These are phyloP conservation scores for Carex kokanica DNA, from an alignment of 176 grass and related monocot species.

Conservation along the genomic window DNA sequence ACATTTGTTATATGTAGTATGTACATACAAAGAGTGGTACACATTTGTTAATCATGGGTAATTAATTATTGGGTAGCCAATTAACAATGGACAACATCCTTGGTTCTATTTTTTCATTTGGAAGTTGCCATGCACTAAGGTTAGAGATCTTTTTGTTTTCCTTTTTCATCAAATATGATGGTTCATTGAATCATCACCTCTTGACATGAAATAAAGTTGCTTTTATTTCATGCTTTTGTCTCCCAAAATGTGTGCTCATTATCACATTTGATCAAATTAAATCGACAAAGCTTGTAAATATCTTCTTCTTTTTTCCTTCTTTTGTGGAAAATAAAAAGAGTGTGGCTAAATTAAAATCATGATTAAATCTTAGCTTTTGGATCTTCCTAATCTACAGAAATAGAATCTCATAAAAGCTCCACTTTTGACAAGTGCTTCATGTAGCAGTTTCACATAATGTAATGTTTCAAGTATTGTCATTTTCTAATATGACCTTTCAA, in stretches of 20 bases:
- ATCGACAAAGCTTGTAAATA: not conserved
- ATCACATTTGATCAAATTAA: not conserved
- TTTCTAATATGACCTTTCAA: not conserved
- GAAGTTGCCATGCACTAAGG: not conserved
- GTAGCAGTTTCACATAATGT: not conserved
- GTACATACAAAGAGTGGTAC: too few species aligned
- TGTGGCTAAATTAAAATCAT: not conserved
- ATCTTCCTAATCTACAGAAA: not conserved
- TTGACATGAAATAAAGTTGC: not conserved
- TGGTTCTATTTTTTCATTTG: too few species aligned
- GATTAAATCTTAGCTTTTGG: conserved; percentile 3
- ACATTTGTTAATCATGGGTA: too few species aligned
- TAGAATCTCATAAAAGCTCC: not conserved
- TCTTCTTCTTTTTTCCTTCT: not conserved
- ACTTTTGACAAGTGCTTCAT: not conserved
- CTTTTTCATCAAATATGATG: conserved; percentile 6
- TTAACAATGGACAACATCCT: too few species aligned
- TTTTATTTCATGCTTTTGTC: not conserved
- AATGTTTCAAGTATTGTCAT: not conserved
- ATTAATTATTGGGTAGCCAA: too few species aligned
- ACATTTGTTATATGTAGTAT: too few species aligned
- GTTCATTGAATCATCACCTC: not conserved
- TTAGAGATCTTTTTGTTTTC: not conserved
- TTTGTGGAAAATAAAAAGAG: not conserved
- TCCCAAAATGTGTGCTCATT: not conserved